Evolutionary conservation across 371 early-diverging fungal genomes (phyloP).

Genomic region (Coemansia linderi): DNA sequence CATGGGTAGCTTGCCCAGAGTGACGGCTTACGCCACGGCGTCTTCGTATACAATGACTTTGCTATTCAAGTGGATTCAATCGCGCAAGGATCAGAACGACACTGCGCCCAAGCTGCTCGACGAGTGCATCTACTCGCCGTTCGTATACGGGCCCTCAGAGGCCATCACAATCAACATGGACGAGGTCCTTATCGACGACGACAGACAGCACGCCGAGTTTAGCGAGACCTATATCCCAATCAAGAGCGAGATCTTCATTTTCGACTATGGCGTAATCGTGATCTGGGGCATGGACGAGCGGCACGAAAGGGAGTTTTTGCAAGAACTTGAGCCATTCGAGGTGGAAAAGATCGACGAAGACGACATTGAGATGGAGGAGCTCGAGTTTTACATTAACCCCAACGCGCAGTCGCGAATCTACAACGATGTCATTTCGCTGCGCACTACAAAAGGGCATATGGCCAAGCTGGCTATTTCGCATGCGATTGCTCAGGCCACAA

Average conservation of each 20-base stretch:
- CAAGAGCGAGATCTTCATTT: constrained; percentile 75
- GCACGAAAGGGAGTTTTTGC: constrained; percentile 78
- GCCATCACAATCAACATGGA: constrained; percentile 40
- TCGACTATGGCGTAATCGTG: constrained; percentile 94
- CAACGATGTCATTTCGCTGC: constrained; percentile 75
- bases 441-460: constrained; percentile 75
- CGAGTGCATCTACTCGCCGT: constrained; percentile 59
- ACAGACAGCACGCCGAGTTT: constrained; percentile 15
- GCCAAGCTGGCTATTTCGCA: constrained; percentile 83
- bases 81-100: constrained; percentile 50
- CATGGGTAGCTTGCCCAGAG: constrained; percentile 70
- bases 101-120: constrained; percentile 62
- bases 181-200: constrained; percentile 20
- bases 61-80: constrained; percentile 61
- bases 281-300: constrained; percentile 92
- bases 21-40: constrained; percentile 91
- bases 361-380: constrained; percentile 89
- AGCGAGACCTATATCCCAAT: constrained; percentile 45
- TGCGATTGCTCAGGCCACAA: constrained; percentile 86
- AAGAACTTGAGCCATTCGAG: constrained; percentile 64
- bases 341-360: constrained; percentile 59
- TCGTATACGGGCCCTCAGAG: constrained; percentile 49
- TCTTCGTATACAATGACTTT: constrained; percentile 68
- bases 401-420: constrained; percentile 61
- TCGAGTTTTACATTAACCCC: constrained; percentile 84